A percentile compares a stretch with the other conserved stretches of the same genome.
Evolutionary conservation across 2,329 filamentous ascomycete species (phyloP).

Genomic region (Achaetomium macrosporum): DNA sequence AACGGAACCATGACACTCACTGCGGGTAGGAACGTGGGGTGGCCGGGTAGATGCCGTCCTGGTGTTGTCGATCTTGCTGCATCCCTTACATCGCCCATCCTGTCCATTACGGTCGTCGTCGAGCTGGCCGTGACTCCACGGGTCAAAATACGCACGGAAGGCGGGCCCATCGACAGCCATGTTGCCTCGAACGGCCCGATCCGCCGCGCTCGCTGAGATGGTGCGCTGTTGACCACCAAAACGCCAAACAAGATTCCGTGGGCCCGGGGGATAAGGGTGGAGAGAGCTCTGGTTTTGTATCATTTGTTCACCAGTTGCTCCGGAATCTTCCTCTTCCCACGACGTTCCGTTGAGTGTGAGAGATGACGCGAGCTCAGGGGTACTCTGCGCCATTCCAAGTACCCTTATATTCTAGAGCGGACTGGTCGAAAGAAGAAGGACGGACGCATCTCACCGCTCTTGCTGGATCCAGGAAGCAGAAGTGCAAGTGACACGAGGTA

Average conservation of each 20-base stretch:
- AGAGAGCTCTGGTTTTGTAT: slow-evolving; percentile 18
- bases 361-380: slow-evolving; percentile 27
- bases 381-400: slow-evolving; percentile 20
- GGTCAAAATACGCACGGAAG: slow-evolving; percentile 23
- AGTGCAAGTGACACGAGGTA: background rate
- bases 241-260: slow-evolving; percentile 24
- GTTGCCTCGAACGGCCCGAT: slow-evolving; percentile 9
- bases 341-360: slow-evolving; percentile 13
- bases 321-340: slow-evolving; percentile 18
- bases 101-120: slow-evolving; percentile 13
- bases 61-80: slow-evolving; percentile 22
- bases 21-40: slow-evolving; percentile 6
- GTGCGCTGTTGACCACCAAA: slow-evolving; percentile 17
- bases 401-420: slow-evolving; percentile 22
- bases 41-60: slow-evolving; percentile 11
- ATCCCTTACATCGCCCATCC: slow-evolving; percentile 21
- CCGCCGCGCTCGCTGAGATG: slow-evolving; percentile 8
- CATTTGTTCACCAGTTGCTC: background rate
- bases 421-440: slow-evolving; percentile 27
- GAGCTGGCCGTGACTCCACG: slow-evolving; percentile 18
- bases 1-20: slow-evolving; percentile 16
- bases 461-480: slow-evolving; percentile 1
- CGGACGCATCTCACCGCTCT: slow-evolving; percentile 27
- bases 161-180: slow-evolving; percentile 20
- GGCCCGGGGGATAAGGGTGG: slow-evolving; percentile 8